These are phyloP conservation scores for Corrigiola litoralis DNA, from an alignment of 179 eudicot species.

Conservation along the genomic window DNA sequence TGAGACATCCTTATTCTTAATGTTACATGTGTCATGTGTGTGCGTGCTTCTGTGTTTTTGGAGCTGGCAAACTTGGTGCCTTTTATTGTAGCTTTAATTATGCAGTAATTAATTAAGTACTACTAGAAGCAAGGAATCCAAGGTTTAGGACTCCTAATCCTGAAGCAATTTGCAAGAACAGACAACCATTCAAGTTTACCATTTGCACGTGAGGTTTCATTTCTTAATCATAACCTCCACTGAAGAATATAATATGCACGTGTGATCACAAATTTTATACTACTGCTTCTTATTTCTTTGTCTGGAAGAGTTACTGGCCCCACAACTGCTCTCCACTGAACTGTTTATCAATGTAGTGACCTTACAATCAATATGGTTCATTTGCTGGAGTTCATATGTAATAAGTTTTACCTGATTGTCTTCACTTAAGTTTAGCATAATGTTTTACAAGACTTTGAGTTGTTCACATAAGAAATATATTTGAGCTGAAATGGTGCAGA, in stretches of 20 bases:
- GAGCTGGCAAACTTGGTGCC: background rate
- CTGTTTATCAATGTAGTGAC: no score
- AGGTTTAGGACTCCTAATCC: constrained; percentile 12
- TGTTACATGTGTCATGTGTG: background rate
- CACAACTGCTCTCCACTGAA: no score
- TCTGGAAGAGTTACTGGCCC: background rate
- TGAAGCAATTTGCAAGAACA: constrained; percentile 13
- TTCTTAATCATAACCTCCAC: constrained; percentile 9
- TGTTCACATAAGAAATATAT: no score
- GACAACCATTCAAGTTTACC: constrained; percentile 17
- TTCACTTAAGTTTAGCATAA: no score
- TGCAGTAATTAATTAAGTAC: background rate
- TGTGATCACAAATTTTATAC: background rate
- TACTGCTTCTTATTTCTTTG: background rate
- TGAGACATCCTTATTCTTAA: background rate
- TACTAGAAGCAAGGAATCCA: constrained; percentile 18
- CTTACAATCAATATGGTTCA: no score
- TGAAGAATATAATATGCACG: constrained; percentile 14
- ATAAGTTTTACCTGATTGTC: no score
- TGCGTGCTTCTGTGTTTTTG: background rate
- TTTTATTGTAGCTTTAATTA: background rate
- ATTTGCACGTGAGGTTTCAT: constrained; percentile 17
- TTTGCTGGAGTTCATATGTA: no score
- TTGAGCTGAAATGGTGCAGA: no score
- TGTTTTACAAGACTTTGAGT: no score